Base-by-base conservation (phyloP, 306 rosid species). In the Glycyrrhiza uralensis region DNA sequence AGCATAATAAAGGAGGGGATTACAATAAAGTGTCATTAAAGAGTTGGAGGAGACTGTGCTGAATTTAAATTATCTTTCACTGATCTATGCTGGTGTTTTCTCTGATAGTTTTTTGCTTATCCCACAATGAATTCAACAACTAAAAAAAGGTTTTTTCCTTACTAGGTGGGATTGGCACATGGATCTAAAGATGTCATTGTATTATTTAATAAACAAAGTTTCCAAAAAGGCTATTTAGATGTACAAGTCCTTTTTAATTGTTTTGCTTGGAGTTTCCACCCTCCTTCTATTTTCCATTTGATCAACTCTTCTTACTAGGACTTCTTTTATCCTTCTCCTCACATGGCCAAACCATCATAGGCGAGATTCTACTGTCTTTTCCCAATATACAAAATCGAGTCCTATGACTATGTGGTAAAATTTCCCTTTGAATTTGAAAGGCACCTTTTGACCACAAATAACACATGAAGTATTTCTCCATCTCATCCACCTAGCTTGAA, bases 391-490 rank as follows among this genome's bases (percentile, higher is more conserved):
- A 54, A 13, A 9, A 56, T 39, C 13, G 36, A 38, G 36, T 36
- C 20, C 24, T 71, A 5, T 55, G 44, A 13, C 17, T 71, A 4
- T 29, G 42, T 8, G 8, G 46, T 44, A 58, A 29, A 45, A 29
- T 4, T 28, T 71, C 18, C 44, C 59, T 3, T 12, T 17, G 56
- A 5, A 45, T 42, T 44, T 19, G 65, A 18, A 13, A 13, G 13
- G 44, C 28, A 29, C 47, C 75, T 70, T 70, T 55, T 26, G 33
- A 39, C 22, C 42, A 38, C 66, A 30, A 72, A 72, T 45, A 59
- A 30, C 49, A 13, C 62, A 0, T 10, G 17, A n/a, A 70, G 12
- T 7, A 45, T 12, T 33, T 58, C 77, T 72, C 45, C 68, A 57
- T 29, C 26, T 55, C 42, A 28, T 42, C 66, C 44, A 28, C 46